These are phyloP conservation scores for Cenococcum geophilum DNA, from an alignment of 495 filamentous ascomycete species.

Conservation along the genomic window DNA sequence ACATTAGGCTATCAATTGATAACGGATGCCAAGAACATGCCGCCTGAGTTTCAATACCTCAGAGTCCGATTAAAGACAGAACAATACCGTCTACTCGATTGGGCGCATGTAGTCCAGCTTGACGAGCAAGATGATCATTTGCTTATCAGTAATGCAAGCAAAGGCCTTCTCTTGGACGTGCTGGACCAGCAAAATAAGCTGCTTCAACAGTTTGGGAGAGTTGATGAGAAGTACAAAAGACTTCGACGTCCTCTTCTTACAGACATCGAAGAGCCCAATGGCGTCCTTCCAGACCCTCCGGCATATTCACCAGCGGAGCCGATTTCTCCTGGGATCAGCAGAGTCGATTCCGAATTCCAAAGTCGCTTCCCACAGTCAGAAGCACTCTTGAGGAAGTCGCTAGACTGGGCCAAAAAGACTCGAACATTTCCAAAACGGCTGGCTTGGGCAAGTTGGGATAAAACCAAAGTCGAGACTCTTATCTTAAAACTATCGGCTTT, in stretches of 20 bases:
- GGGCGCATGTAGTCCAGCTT: slow-evolving; percentile 30
- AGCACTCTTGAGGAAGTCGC: slow-evolving; percentile 24
- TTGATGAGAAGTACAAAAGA: slow-evolving; percentile 31
- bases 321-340: slow-evolving; percentile 13
- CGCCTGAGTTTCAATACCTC: slow-evolving; percentile 31
- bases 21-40: slow-evolving; percentile 33
- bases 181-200: slow-evolving; percentile 31
- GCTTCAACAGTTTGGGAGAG: slow-evolving; percentile 27
- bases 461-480: slow-evolving; percentile 28
- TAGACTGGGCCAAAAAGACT: slow-evolving; percentile 24
- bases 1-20: slow-evolving; percentile 31
- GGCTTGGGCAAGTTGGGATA: slow-evolving; percentile 31
- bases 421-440: slow-evolving; percentile 20
- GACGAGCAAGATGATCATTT: slow-evolving; percentile 28
- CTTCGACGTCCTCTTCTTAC: slow-evolving; percentile 25
- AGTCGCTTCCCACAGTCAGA: slow-evolving; percentile 29
- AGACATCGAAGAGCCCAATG: slow-evolving; percentile 16
- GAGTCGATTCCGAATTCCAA: slow-evolving; percentile 25
- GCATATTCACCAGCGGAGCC: slow-evolving; percentile 16
- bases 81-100: slow-evolving; percentile 33
- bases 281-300: slow-evolving; percentile 18
- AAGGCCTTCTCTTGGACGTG: slow-evolving; percentile 29
- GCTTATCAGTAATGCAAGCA: slow-evolving; percentile 32
- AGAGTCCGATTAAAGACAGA: slow-evolving; percentile 32
- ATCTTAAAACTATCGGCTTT: slow-evolving; percentile 27